Evolutionary conservation across 495 filamentous ascomycete genomes (phyloP), one percentile per base, ranked within the genome.

Genomic region (Penicillium malachiteum): DNA sequence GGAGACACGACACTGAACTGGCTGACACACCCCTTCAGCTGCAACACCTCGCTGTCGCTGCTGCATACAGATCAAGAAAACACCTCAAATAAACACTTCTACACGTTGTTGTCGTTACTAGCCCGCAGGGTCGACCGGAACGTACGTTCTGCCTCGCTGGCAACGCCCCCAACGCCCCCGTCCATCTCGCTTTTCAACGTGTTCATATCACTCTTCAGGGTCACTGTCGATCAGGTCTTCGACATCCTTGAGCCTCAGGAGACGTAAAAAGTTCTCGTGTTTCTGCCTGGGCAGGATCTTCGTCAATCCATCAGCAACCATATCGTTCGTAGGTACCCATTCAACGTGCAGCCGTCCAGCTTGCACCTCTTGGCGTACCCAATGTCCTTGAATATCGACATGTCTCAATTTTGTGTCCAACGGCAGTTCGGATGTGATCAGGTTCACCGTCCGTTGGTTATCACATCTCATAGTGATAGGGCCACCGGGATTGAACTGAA

Each of bases 301-400:
- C 1, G 58, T 64, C 13, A 64, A 37, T 7, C 62, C 52, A 40
- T 64, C 58, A 0, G 55, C 51, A 2, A 37, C 30, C 51, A 61
- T 64, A 2, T 50, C 10, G 5, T 11, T 26, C 4, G 48, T 63
- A 1, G 57, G 52, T 2, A 56, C 52, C 55, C 26, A 57, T 14
- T 42, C 14, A 1, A 60, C 34, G 5, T 32, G 13, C 3, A 52
- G 39, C 13, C 48, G 9, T 12, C 50, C 51, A 10, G 5, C 33
- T 35, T 54, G 37, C 1, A 59, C 54, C 21, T 56, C 50, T 43
- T 65, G 33, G 31, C 56, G 30, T 4, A 65, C 48, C 62, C 52
- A 65, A 14, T 53, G 33, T 3, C 52, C 13, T 21, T 58, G 49
- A n/a, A 65, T 63, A 52, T 65, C 56, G 12, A 63, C 45, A 30